phyloP scores from a whole-genome alignment of 2,329 filamentous ascomycete species.

The Pyrenophora tritici-repentis region DNA sequence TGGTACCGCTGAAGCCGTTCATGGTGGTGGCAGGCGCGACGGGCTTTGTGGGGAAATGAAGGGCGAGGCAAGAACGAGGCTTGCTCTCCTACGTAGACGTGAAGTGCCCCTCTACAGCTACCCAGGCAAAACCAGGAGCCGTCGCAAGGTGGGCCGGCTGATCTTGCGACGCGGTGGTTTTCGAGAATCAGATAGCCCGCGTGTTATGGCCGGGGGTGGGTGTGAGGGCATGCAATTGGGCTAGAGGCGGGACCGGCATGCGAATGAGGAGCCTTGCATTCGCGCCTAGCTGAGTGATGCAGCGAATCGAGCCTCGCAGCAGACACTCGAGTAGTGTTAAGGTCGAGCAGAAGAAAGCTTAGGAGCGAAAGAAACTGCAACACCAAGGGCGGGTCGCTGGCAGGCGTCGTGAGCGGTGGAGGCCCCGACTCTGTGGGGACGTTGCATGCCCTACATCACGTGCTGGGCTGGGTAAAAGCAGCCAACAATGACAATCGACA shows the following conservation, averaged over 20 bases:
- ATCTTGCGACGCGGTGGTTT: conserved; percentile 27
- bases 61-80: conserved; percentile 16
- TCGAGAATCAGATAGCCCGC: conserved; percentile 28
- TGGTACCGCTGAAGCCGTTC: conserved; percentile 57
- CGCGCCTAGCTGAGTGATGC: conserved; percentile 33
- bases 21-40: conserved; percentile 42
- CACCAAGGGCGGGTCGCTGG: conserved; percentile 25
- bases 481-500: conserved; percentile 17
- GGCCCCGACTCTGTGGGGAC: conserved; percentile 21
- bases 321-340: conserved; percentile 16
- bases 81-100: conserved; percentile 17
- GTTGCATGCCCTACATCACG: conserved; percentile 18
- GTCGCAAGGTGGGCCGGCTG: conserved; percentile 23
- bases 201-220: conserved; percentile 38
- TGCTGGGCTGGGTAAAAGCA: conserved; percentile 22
- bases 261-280: conserved; percentile 43
- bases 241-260: conserved; percentile 39
- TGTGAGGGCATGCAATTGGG: conserved; percentile 39
- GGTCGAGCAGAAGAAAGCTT: conserved; percentile 14
- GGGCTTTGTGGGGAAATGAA: conserved; percentile 13
- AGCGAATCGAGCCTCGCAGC: conserved; percentile 37
- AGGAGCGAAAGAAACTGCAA: conserved; percentile 25
- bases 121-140: conserved; percentile 17
- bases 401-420: conserved; percentile 26
- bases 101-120: conserved; percentile 25